Base-by-base conservation (phyloP, 306 rosid genomes). In the Corylus heterophylla region DNA sequence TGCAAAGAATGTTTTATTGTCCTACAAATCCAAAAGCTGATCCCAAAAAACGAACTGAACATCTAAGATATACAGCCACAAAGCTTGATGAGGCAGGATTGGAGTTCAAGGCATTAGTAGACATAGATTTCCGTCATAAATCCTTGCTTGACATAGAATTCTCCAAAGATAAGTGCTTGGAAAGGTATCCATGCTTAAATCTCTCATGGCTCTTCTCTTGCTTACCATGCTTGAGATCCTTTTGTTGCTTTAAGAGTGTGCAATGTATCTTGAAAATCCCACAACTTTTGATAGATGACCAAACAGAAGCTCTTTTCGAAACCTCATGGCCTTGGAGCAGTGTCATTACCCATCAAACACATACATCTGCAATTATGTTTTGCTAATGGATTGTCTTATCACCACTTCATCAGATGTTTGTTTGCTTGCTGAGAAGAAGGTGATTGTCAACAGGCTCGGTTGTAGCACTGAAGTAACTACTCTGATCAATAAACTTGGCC, bases 21-120 rank as follows among this genome's bases (percentile, higher is more conserved):
- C 22, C 20, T 29, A 8, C 70, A 0, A 0, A 12, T 0, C 20
- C 0, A 0, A 8, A 1, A 0, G 31, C 0, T 7, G 0, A 4
- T 42, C 31, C 0, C 1, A 1, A 25, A 3, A 0, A 8, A 7
- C 62, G 10, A 18, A 55, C 6, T n/a, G 27, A n/a, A n/a, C 63
- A 20, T 25, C 8, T 12, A 25, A 11, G 13, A 63, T 2, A 63
- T 5, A 54, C 44, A 0, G 84, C 84, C 1, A 75, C 63, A 4
- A 14, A 69, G 56, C 56, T 78, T 9, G 59, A 78, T 8, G 72
- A 22, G 48, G 76, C 81, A 7, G 76, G 80, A 0, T 63, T 77
- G 50, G 35, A 72, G 3, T 72, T 72, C 45, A 9, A 71, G 1
- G 5, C 16, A 3, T 50, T 12, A 16, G 17, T 4, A 1, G 58